A percentile compares a stretch with the other conserved stretches of the same genome.
These are phyloP conservation scores for Diaporthe aspalathi DNA, from an alignment of 2,329 filamentous ascomycete species.

Conservation along the genomic window DNA sequence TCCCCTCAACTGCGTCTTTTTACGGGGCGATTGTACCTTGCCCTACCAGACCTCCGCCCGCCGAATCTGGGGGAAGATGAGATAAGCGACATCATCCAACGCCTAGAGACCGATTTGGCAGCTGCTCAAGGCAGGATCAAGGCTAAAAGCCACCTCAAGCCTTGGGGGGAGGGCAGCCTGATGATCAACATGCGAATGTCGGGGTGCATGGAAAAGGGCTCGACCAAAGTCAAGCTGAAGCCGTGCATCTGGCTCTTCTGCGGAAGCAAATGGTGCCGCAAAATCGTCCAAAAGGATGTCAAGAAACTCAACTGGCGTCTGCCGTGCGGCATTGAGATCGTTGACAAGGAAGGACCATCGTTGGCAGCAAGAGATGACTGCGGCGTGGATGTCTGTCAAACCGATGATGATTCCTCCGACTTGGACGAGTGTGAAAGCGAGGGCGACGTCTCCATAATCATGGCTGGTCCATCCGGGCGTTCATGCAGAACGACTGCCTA, in stretches of 20 bases:
- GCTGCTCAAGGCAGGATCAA: neutral
- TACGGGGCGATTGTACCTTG: neutral
- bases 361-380: neutral
- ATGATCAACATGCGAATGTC: slow-evolving; percentile 6
- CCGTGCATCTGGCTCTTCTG: slow-evolving; percentile 22
- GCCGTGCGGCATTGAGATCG: neutral
- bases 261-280: slow-evolving; percentile 13
- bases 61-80: neutral
- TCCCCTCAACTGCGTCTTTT: neutral
- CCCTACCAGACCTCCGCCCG: neutral
- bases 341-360: neutral
- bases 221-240: neutral
- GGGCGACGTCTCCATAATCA: too few species aligned
- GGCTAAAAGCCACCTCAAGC: neutral
- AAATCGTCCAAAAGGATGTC: slow-evolving; percentile 1
- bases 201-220: neutral
- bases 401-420: too few species aligned
- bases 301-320: neutral
- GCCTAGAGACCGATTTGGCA: neutral
- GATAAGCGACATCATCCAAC: neutral
- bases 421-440: too few species aligned
- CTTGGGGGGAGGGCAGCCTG: neutral
- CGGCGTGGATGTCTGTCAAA: too few species aligned
- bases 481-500: neutral
- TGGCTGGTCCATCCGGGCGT: too few species aligned